A percentile compares a stretch with the other conserved stretches of the same genome.
phyloP scores from a whole-genome alignment of 768 basidiomycete genomes.

The Scleroderma bovista region DNA sequence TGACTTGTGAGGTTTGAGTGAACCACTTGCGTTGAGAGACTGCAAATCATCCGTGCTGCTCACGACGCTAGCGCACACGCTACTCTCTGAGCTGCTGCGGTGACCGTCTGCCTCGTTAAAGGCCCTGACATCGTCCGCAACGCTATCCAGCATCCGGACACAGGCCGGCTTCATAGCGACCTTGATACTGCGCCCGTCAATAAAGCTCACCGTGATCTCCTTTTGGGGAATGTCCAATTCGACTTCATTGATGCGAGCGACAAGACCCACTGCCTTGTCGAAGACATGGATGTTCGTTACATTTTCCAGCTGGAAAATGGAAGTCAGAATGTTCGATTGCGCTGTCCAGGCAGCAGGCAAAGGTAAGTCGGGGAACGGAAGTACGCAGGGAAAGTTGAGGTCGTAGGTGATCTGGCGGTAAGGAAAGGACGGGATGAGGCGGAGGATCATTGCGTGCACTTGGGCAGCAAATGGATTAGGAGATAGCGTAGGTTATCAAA shows the following conservation, averaged over 20 bases:
- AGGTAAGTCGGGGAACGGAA: constrained; percentile 34
- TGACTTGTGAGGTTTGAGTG: constrained; percentile 28
- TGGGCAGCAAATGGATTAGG: constrained; percentile 17
- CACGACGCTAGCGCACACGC: constrained; percentile 13
- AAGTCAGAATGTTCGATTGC: constrained; percentile 45
- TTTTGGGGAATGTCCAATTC: constrained; percentile 49
- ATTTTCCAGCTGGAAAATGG: constrained; percentile 46
- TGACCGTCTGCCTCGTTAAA: constrained; percentile 34
- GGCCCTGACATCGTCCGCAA: constrained; percentile 48
- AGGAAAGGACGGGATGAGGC: constrained; percentile 40
- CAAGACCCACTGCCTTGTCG: constrained; percentile 55
- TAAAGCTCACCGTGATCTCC: constrained; percentile 48
- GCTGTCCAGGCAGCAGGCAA: constrained; percentile 50
- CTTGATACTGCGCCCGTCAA: constrained; percentile 48
- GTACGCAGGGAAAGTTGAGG: constrained; percentile 42
- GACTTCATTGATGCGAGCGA: constrained; percentile 53
- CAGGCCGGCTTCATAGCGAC: constrained; percentile 43
- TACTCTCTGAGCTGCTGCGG: constrained; percentile 27
- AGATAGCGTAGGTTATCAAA: constrained; percentile 15
- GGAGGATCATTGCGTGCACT: constrained; percentile 47
- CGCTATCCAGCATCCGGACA: constrained; percentile 40
- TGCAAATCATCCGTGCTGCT: constrained; percentile 15
- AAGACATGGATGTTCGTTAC: constrained; percentile 51
- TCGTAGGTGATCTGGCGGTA: constrained; percentile 56
- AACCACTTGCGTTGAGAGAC: constrained; percentile 1